These are phyloP conservation scores for Claviceps sp. DNA, from an alignment of 2,329 filamentous ascomycete species.

Conservation along the genomic window DNA sequence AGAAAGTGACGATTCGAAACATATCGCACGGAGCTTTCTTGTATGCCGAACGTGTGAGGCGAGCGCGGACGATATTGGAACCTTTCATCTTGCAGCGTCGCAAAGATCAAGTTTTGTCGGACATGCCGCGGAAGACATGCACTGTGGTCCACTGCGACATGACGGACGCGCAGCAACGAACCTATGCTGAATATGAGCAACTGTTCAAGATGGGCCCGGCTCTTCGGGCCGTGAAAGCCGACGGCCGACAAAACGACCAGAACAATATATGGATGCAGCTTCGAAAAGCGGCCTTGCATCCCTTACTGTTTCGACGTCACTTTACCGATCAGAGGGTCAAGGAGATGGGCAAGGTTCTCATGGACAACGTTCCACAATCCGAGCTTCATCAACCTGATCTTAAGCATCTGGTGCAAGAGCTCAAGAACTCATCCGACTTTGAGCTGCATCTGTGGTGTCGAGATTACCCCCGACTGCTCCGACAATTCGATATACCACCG, in stretches of 20 bases:
- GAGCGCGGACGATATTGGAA: constrained; percentile 82
- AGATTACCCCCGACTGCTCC: constrained; percentile 39
- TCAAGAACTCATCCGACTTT: constrained; percentile 48
- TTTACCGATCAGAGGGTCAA: constrained; percentile 64
- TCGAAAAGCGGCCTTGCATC: constrained; percentile 84
- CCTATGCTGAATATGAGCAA: constrained; percentile 55
- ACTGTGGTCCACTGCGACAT: constrained; percentile 73
- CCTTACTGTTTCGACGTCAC: constrained; percentile 69
- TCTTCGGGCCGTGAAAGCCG: constrained; percentile 34
- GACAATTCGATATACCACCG: constrained; percentile 38
- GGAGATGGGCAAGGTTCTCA: constrained; percentile 64
- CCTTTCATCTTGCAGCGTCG: constrained; percentile 90
- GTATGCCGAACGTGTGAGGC: constrained; percentile 72
- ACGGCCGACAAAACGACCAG: constrained; percentile 36
- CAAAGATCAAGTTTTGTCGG: constrained; percentile 79
- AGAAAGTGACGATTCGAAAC: constrained; percentile 75
- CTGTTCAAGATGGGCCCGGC: constrained; percentile 52
- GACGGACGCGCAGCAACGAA: constrained; percentile 53
- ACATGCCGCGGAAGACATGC: constrained; percentile 68
- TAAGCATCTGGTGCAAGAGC: constrained; percentile 39
- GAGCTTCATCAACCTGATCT: constrained; percentile 39
- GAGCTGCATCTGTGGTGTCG: constrained; percentile 53
- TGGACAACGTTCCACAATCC: constrained; percentile 49
- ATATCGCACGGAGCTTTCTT: constrained; percentile 70
- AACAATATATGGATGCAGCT: constrained; percentile 79